Percentiles rank a stretch among this genome's conserved stretches.
Evolutionary conservation across 495 filamentous ascomycete genomes (phyloP).

Genomic region (Podospora pseudoanserina): DNA sequence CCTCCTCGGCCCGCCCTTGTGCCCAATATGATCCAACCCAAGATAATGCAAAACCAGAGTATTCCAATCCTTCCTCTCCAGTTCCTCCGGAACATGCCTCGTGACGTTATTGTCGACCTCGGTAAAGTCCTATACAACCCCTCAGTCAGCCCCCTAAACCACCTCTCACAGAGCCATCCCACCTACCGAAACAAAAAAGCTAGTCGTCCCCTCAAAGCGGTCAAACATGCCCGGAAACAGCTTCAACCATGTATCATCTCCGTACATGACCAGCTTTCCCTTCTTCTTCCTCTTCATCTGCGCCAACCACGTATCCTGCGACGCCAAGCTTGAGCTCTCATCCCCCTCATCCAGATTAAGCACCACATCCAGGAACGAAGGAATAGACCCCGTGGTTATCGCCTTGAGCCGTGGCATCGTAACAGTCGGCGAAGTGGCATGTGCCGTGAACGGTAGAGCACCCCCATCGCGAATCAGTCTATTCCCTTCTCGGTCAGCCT

Average conservation of each 20-base stretch:
- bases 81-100: constrained; percentile 74
- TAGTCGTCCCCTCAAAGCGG: constrained; percentile 85
- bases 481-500: constrained; percentile 1
- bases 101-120: constrained; percentile 99
- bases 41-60: constrained; percentile 93
- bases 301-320: constrained; percentile 92
- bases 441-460: constrained; percentile 89
- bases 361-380: constrained; percentile 94
- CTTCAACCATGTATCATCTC: constrained; percentile 98
- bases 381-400: constrained; percentile 93
- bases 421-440: constrained; percentile 94
- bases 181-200: constrained; percentile 96
- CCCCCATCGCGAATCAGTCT: constrained; percentile 80
- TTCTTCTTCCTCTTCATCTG: constrained; percentile 72
- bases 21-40: constrained; percentile 94
- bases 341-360: constrained; percentile 95
- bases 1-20: constrained; percentile 91
- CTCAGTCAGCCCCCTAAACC: background rate
- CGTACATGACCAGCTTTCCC: constrained; percentile 86
- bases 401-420: constrained; percentile 98
- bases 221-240: constrained; percentile 86
- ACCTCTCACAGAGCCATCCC: background rate
- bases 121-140: constrained; percentile 74
- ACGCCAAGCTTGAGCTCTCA: constrained; percentile 75
- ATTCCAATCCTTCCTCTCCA: constrained; percentile 79